Evolutionary conservation across 2,329 filamentous ascomycete species (phyloP), one percentile per base, ranked within the genome.

Genomic region (Leptosphaerulina australis): DNA sequence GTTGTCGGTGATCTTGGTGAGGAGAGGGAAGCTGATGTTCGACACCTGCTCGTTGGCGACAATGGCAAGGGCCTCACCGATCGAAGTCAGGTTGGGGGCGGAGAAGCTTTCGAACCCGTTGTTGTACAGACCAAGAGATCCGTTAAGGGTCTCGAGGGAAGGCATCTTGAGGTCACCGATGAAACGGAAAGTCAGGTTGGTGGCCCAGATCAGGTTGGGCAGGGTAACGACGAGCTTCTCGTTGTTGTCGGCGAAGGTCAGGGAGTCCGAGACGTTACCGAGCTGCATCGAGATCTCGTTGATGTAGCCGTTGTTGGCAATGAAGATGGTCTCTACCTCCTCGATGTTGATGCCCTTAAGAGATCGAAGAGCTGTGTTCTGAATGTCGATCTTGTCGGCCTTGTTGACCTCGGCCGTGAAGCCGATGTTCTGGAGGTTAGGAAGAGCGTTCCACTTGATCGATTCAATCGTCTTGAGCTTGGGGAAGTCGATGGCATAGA

Each of bases 231-330:
- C 76, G 63, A 96, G 82, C 59, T 85, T 80, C 60, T 83, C 77
- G 69, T 88, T 87, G 81, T 99, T 99, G 79, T 87, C 86, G 64
- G 86, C 84, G 70, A 99, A 85, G 67, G 82, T 85, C 44, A 97
- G 78, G 36, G 80, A 74, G 48, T 83, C 80, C 59, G 82, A 88
- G 65, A 96, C 83, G 77, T 89, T 93, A 73, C 81, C 81, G 51
- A 97, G 81, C 71, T 88, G 83, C 74, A 91, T 89, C 70, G 84
- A 83, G 78, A 95, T 89, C 55, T 79, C 80, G 70, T 83, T 84
- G 64, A 99, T 82, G 70, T 88, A 87, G 55, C 78, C 79, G 85
- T 97, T 97, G 86, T 96, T 96, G 83, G 60, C 60, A 76, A 99
- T 88, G 73, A 89, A 80, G 72, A 99, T 83, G 60, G 78, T 81